phyloP scores from a whole-genome alignment of 1,284 basidiomycete genomes.

The Veloporphyrellus conicus region DNA sequence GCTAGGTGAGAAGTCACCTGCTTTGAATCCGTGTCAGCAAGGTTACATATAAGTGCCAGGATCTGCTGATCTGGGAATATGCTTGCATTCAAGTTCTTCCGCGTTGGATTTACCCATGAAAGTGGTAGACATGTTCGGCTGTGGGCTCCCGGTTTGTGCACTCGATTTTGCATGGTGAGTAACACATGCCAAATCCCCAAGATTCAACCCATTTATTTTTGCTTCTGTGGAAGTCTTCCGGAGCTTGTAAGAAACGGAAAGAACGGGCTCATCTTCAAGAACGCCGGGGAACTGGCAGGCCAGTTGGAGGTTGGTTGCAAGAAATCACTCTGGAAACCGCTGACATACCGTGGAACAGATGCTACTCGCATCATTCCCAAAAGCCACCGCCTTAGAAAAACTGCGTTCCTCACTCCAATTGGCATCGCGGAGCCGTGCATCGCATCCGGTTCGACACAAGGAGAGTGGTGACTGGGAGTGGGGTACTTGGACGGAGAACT shows the following conservation, averaged over 20 bases:
- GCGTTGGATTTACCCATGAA: slow-evolving; percentile 98
- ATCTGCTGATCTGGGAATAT: slow-evolving; percentile 88
- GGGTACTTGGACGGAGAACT: slow-evolving; percentile 82
- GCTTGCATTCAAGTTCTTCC: slow-evolving; percentile 87
- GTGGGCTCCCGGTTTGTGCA: slow-evolving; percentile 89
- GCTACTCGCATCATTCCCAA: slow-evolving; percentile 61
- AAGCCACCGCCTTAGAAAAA: slow-evolving; percentile 43
- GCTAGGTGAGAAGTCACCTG: slow-evolving; percentile 49
- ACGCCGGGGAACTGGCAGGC: slow-evolving; percentile 63
- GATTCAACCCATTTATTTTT: slow-evolving; percentile 4
- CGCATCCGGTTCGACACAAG: slow-evolving; percentile 8
- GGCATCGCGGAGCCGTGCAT: slow-evolving; percentile 12
- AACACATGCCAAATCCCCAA: not conserved
- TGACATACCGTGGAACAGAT: slow-evolving; percentile 35
- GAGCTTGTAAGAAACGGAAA: slow-evolving; percentile 82
- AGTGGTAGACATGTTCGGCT: slow-evolving; percentile 99
- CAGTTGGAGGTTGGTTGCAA: slow-evolving; percentile 60
- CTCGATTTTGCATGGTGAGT: slow-evolving; percentile 79
- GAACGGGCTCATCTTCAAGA: slow-evolving; percentile 80
- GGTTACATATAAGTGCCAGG: slow-evolving; percentile 44
- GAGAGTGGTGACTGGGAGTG: slow-evolving; percentile 49
- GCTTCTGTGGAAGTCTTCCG: slow-evolving; percentile 54
- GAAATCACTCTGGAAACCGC: not conserved
- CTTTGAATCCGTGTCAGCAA: slow-evolving; percentile 12
- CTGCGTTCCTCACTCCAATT: slow-evolving; percentile 42